Percentiles rank a stretch among this genome's conserved stretches.
These are phyloP conservation scores for Pistacia atlantica DNA, from an alignment of 345 rosid genomes.

Conservation along the genomic window DNA sequence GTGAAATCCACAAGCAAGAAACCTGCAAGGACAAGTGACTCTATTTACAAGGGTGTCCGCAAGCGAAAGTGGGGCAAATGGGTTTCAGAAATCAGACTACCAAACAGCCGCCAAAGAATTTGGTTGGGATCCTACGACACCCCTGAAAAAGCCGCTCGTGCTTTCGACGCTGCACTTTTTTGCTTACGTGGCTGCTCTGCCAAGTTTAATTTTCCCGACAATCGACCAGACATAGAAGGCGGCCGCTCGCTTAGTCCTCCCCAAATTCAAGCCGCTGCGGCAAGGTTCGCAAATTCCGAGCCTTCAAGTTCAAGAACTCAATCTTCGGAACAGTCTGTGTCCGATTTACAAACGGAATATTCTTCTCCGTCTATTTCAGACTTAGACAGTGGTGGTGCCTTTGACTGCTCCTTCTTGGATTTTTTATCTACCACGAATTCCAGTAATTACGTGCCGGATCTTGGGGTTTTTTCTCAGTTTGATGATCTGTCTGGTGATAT, in stretches of 20 bases:
- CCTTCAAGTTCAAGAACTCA: conserved; percentile 13
- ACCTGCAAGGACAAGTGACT: conserved; percentile 25
- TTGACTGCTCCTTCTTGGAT: conserved; percentile 39
- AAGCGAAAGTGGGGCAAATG: conserved; percentile 74
- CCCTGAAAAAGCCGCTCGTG: conserved; percentile 79
- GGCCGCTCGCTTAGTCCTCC: conserved; percentile 47
- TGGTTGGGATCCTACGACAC: conserved; percentile 74
- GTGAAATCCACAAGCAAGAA: conserved; percentile 23
- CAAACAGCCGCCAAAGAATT: conserved; percentile 57
- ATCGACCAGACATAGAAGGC: conserved; percentile 59
- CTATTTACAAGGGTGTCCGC: conserved; percentile 52
- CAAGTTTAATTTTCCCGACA: conserved; percentile 68
- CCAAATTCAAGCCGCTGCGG: conserved; percentile 67
- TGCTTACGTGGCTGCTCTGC: conserved; percentile 74
- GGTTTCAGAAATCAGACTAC: conserved; percentile 64
- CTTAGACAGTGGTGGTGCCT: conserved; percentile 27
- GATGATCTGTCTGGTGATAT: conserved; percentile 48
- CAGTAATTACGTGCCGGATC: conserved; percentile 36
- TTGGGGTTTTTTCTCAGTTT: conserved; percentile 52
- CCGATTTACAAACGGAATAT: conserved; percentile 44
- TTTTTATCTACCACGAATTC: conserved; percentile 25
- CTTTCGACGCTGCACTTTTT: conserved; percentile 80
- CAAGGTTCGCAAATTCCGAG: conserved; percentile 53
- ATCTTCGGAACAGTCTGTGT: not conserved
- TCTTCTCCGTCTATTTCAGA: conserved; percentile 43